phyloP scores from a whole-genome alignment of 2,329 filamentous ascomycete species.

The Nannizzia gypsea region DNA sequence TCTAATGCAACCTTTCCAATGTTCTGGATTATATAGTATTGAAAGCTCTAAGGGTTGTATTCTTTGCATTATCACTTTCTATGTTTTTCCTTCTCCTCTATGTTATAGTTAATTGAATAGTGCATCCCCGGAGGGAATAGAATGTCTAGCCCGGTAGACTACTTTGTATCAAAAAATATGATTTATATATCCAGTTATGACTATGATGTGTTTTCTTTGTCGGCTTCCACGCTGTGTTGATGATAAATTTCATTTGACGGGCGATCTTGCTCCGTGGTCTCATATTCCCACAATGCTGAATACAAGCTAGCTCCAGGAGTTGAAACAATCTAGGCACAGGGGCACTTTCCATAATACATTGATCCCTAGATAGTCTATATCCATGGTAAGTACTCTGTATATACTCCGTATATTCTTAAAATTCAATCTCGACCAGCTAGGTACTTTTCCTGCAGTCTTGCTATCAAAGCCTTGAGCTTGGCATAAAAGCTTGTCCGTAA shows the following conservation, averaged over 20 bases:
- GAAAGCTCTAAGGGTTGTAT: conserved; percentile 2
- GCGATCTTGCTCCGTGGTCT: too few relatives aligned
- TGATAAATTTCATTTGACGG: background rate
- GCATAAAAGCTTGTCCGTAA: too few relatives aligned
- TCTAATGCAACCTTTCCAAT: background rate
- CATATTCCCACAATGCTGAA: too few relatives aligned
- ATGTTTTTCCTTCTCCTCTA: background rate
- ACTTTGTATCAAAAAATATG: background rate
- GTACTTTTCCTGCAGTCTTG: too few relatives aligned
- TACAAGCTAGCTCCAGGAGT: too few relatives aligned
- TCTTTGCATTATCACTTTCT: conserved; percentile 1
- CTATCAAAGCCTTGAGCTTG: too few relatives aligned
- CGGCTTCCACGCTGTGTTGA: background rate
- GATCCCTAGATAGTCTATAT: too few relatives aligned
- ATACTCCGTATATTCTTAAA: too few relatives aligned
- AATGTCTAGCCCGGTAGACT: background rate
- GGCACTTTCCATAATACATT: too few relatives aligned
- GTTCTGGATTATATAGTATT: background rate
- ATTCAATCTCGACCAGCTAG: too few relatives aligned
- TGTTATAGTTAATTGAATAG: conserved; percentile 5
- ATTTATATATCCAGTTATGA: background rate
- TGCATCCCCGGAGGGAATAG: conserved; percentile 3
- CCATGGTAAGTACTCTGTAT: too few relatives aligned
- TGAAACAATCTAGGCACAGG: too few relatives aligned
- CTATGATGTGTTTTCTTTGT: background rate